Evolutionary conservation across 768 basidiomycete genomes (phyloP).

Genomic region (Mrakia gelida): DNA sequence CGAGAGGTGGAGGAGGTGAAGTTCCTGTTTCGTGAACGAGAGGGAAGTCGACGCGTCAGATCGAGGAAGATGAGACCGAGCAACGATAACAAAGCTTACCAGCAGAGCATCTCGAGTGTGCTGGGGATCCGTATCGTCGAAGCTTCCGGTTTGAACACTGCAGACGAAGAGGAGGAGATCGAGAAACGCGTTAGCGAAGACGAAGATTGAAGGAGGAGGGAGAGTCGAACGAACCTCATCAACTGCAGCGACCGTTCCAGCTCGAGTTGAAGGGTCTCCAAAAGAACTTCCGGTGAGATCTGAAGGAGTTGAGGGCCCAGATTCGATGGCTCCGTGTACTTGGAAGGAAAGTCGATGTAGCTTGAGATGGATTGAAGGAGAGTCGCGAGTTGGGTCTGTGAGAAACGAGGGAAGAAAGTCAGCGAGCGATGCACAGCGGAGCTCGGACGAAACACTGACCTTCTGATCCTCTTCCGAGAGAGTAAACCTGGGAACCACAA

Average conservation of each 20-base stretch:
- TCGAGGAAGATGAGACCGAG: neutral
- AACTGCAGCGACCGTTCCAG: neutral
- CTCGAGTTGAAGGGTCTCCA: neutral
- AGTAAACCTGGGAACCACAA: neutral
- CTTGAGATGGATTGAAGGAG: neutral
- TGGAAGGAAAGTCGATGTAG: neutral
- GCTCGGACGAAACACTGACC: neutral
- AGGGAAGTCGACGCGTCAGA: neutral
- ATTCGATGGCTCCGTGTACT: neutral
- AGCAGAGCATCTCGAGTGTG: neutral
- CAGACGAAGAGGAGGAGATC: too few species aligned
- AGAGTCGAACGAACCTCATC: neutral
- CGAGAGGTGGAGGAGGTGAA: constrained; percentile 1
- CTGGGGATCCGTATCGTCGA: neutral
- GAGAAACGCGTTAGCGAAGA: neutral
- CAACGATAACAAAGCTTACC: neutral
- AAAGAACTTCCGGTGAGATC: neutral
- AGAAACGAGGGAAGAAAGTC: neutral
- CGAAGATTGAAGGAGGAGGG: neutral
- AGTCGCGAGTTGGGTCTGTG: neutral
- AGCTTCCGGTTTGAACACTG: neutral
- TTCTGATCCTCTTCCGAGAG: neutral
- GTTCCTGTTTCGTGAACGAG: neutral
- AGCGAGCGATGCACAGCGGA: neutral
- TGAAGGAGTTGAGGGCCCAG: neutral